Evolutionary conservation across 2,329 filamentous ascomycete genomes (phyloP).

Genomic region (Apiospora koreana): DNA sequence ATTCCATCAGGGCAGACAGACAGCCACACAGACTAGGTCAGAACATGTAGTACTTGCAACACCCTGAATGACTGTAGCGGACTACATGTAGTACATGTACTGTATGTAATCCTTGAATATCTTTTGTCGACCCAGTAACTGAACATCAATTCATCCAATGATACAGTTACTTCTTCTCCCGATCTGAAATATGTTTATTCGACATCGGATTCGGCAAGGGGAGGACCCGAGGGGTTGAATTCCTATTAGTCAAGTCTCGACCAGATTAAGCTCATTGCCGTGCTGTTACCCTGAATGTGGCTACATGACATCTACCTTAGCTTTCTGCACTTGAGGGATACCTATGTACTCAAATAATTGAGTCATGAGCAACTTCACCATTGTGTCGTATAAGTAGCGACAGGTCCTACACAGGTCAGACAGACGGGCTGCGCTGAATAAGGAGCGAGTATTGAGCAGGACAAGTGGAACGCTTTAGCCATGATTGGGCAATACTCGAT

Average conservation of each 20-base stretch:
- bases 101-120: no score
- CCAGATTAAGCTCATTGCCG: background rate
- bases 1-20: background rate
- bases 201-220: background rate
- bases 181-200: background rate
- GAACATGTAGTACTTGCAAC: background rate
- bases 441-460: background rate
- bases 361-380: conserved; percentile 2
- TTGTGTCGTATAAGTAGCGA: background rate
- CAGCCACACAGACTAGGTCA: background rate
- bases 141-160: background rate
- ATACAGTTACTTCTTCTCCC: background rate
- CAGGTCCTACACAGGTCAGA: background rate
- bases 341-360: background rate
- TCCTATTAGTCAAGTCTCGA: background rate
- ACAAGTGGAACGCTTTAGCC: background rate
- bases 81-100: no score
- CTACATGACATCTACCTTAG: background rate
- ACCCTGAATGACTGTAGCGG: background rate
- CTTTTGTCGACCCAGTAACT: no score
- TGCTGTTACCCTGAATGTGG: background rate
- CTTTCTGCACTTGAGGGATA: background rate
- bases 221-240: background rate
- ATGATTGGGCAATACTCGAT: background rate
- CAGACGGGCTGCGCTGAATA: background rate